These are phyloP conservation scores for Phialophora verrucosa DNA, from an alignment of 2,329 filamentous ascomycete genomes.

Conservation along the genomic window DNA sequence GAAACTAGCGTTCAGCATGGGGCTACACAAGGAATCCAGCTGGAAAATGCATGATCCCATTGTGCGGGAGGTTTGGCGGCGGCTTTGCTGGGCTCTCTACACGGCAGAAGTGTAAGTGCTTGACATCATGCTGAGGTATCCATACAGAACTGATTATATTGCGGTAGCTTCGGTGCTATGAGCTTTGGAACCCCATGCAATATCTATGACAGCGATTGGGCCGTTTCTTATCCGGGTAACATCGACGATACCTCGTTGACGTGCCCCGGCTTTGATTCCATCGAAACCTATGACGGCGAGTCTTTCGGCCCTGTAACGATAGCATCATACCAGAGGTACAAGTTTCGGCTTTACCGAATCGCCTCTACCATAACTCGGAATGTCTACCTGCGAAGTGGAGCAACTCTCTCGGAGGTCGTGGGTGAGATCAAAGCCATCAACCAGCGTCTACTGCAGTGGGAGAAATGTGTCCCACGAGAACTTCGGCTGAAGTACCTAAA, in stretches of 20 bases:
- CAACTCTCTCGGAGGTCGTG: slow-evolving; percentile 21
- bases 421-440: slow-evolving; percentile 29
- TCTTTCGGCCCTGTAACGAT: slow-evolving; percentile 31
- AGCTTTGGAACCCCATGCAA: slow-evolving; percentile 31
- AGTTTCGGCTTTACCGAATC: slow-evolving; percentile 31
- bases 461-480: slow-evolving; percentile 31
- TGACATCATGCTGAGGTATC: neutral
- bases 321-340: slow-evolving; percentile 35
- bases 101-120: slow-evolving; percentile 25
- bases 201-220: slow-evolving; percentile 28
- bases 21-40: slow-evolving; percentile 27
- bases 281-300: slow-evolving; percentile 23
- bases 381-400: slow-evolving; percentile 26
- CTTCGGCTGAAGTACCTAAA: slow-evolving; percentile 26
- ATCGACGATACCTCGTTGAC: slow-evolving; percentile 29
- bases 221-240: slow-evolving; percentile 22
- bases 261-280: slow-evolving; percentile 28
- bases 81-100: slow-evolving; percentile 33
- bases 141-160: slow-evolving; percentile 3
- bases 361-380: slow-evolving; percentile 30
- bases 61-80: slow-evolving; percentile 26
- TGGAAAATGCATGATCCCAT: slow-evolving; percentile 29
- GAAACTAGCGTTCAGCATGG: slow-evolving; percentile 25
- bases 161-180: slow-evolving; percentile 28
- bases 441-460: slow-evolving; percentile 25